These are phyloP conservation scores for Neotropicomus parvogracilis DNA, from an alignment of 1,284 basidiomycete genomes.

Conservation along the genomic window DNA sequence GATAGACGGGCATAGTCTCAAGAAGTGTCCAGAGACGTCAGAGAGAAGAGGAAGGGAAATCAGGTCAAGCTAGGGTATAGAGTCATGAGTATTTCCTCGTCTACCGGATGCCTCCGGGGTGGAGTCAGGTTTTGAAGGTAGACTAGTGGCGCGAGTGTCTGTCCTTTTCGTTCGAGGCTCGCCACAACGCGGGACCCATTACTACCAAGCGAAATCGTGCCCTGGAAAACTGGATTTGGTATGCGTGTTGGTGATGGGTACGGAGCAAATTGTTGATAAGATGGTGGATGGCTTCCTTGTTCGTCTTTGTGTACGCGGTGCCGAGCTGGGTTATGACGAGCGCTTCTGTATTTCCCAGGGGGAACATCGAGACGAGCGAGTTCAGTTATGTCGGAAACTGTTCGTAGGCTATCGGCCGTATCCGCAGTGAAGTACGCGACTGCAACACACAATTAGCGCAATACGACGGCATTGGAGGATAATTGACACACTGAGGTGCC, in stretches of 20 bases:
- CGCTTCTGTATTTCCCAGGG: constrained; percentile 57
- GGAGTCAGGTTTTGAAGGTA: constrained; percentile 52
- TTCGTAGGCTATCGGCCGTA: constrained; percentile 50
- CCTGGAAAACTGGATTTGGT: constrained; percentile 13
- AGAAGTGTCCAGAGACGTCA: constrained; percentile 3
- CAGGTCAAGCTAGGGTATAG: constrained; percentile 37
- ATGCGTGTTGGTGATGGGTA: constrained; percentile 32
- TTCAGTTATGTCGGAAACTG: constrained; percentile 55
- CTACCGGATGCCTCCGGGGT: constrained; percentile 49
- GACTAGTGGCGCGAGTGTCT: constrained; percentile 49
- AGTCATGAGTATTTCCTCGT: constrained; percentile 58
- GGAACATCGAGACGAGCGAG: constrained; percentile 56
- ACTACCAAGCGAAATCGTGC: neutral
- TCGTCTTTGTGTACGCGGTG: constrained; percentile 27
- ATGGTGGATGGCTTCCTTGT: constrained; percentile 10
- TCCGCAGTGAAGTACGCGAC: constrained; percentile 72
- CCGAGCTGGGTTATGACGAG: constrained; percentile 43
- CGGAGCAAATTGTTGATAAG: constrained; percentile 30
- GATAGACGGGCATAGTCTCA: constrained; percentile 1
- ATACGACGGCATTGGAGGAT: neutral
- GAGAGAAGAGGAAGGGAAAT: constrained; percentile 6
- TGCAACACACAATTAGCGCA: constrained; percentile 27
- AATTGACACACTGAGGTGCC: constrained; percentile 66
- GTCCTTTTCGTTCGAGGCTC: constrained; percentile 21
- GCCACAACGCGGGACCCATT: constrained; percentile 2